phyloP scores from a whole-genome alignment of 208 protist genomes.

The Trypanosoma mega region DNA sequence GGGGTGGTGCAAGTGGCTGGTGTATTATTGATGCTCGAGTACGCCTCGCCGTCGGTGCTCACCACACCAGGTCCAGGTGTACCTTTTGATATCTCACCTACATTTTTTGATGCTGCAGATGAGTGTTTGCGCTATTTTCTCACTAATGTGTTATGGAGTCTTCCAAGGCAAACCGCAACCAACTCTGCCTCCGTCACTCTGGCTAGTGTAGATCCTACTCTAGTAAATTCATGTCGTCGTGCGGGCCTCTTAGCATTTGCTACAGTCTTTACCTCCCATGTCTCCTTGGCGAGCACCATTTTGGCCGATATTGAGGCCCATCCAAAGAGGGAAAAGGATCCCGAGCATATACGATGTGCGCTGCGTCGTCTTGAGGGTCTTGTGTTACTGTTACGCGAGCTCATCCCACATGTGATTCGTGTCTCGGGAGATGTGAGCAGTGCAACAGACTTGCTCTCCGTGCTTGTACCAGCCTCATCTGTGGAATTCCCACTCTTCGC shows the following conservation, averaged over 20 bases:
- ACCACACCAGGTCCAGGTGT: constrained; percentile 25
- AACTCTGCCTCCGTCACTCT: not conserved
- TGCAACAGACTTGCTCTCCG: constrained; percentile 41
- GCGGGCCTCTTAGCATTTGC: constrained; percentile 40
- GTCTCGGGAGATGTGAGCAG: constrained; percentile 31
- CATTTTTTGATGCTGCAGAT: constrained; percentile 36
- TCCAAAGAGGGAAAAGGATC: not conserved
- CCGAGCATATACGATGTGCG: constrained; percentile 27
- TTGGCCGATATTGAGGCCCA: not conserved
- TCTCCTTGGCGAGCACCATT: constrained; percentile 29
- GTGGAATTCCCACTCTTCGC: constrained; percentile 37
- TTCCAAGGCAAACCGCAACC: not conserved
- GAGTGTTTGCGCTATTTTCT: constrained; percentile 35
- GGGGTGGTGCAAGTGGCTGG: constrained; percentile 27
- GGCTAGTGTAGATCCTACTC: too few relatives aligned
- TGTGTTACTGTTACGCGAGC: constrained; percentile 35
- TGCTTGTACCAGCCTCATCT: constrained; percentile 38
- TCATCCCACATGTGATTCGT: constrained; percentile 40
- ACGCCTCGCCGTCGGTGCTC: constrained; percentile 32
- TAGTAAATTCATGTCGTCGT: constrained; percentile 16
- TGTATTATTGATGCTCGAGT: constrained; percentile 50
- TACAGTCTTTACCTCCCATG: constrained; percentile 24
- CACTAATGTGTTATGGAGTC: constrained; percentile 32
- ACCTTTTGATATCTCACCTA: constrained; percentile 30
- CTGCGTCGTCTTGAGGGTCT: constrained; percentile 45